A percentile compares a stretch with the other conserved stretches of the same genome.
Conservation (phyloP, 2,329 filamentous ascomycete species). For the Cladosporium austrohemisphaericum region DNA sequence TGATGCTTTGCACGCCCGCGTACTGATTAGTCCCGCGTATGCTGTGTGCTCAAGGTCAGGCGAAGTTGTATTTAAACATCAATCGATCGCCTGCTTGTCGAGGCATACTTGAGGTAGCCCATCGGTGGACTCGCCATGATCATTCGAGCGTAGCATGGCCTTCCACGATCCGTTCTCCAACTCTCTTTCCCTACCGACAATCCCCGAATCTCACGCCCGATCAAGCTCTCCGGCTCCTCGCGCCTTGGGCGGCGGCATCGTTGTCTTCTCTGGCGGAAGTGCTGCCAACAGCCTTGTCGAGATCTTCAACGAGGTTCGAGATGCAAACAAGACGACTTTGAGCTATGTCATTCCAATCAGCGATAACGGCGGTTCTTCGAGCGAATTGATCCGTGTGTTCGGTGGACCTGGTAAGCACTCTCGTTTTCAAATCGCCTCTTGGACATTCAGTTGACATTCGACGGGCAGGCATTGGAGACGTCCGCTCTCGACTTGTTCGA, state of each 20-base stretch:
- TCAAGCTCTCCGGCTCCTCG: constrained; percentile 22
- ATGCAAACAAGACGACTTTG: constrained; percentile 63
- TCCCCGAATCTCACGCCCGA: constrained; percentile 17
- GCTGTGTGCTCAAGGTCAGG: too few relatives aligned
- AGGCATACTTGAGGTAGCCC: too few relatives aligned
- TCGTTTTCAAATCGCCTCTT: neutral
- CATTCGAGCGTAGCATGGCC: neutral
- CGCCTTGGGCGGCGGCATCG: constrained; percentile 52
- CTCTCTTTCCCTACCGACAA: neutral
- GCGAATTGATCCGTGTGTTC: constrained; percentile 89
- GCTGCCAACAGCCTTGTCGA: constrained; percentile 94
- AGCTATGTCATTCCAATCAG: constrained; percentile 92
- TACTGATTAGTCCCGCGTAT: too few relatives aligned
- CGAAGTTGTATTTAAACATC: too few relatives aligned
- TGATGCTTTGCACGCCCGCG: too few relatives aligned
- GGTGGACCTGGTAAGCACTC: constrained; percentile 72
- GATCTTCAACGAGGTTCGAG: constrained; percentile 64
- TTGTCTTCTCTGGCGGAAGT: constrained; percentile 87
- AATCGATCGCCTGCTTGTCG: too few relatives aligned
- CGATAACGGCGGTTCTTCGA: constrained; percentile 92
- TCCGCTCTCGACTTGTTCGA: constrained; percentile 71
- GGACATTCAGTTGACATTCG: neutral
- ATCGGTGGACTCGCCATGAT: too few relatives aligned
- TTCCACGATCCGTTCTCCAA: constrained; percentile 6
- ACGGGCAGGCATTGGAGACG: constrained; percentile 62